Evolutionary conservation across 2,329 filamentous ascomycete species (phyloP), one percentile per base, ranked within the genome.

Genomic region (Ceratocystis eucalypticola): DNA sequence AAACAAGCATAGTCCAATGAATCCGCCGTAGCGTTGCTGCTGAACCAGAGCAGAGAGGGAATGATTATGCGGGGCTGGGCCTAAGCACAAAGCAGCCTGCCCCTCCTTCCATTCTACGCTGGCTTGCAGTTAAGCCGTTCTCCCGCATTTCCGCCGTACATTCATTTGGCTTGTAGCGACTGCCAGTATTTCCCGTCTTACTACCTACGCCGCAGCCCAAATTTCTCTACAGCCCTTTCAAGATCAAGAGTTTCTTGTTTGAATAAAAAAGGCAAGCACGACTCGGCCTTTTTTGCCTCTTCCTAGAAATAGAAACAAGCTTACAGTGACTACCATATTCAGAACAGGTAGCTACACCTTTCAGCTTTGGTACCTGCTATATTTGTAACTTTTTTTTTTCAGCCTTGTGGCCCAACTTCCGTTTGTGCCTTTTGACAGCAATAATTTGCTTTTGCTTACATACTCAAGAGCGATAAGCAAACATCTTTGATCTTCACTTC

Each of bases 1-100:
- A 30, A 55, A 25, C 15, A 25, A 28, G 50, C 20, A 25, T 20
- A 33, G 30, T 33, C 30, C 37, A 41, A 10, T 41, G 37, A 41
- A 41, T 41, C 37, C 37, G 37, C 37, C 37, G 37, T 12, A 10
- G 10, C 3, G 53, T 5, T 28, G 22, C 25, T 30, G 53, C 25
- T 57, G 25, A 30, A 33, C 28, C 61, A 37, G 45, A 62, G 46
- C 30, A 62, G 46, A 48, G 30, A 20, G 25, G 55, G 46, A 61
- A 55, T 46, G 37, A 66, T 61, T n/a, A 30, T 41, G 64, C 33
- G 57, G 25, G 59, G 59, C 59, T 17, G 8, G 22, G 46, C 45
- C 41, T 4, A 33, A 30, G 44, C 55, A 28, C 57, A 41, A 62
- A 17, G 10, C 15, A 30, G 53, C 25, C 50, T 25, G 50, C 50